Evolutionary conservation across 2,329 filamentous ascomycete species (phyloP), one percentile per base, ranked within the genome.

Genomic region (Sarocladium oryzae): DNA sequence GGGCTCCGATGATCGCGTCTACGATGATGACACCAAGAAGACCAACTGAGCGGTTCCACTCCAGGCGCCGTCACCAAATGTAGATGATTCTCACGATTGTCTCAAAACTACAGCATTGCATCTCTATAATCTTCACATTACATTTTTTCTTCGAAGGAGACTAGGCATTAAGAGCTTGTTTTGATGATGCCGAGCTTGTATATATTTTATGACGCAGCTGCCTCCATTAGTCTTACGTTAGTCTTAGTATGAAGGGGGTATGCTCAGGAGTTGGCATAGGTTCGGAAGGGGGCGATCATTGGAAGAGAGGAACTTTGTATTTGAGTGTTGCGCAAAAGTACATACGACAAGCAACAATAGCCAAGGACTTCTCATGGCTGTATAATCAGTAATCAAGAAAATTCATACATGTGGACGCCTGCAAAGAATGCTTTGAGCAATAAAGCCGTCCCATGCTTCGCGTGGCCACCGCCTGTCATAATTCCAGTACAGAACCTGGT

Each of bases 1-100:
- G 62, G 77, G 76, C 45, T 56, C 58, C n/a, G 77, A 80, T 53
- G 76, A 77, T 57, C 73, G 77, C 38, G 70, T 66, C 6, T 80
- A 80, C 58, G 56, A 55, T 2, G 54, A 58, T 13, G 64, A 66
- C 45, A 57, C 62, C 24, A 79, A 79, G 69, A 79, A 78, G 71
- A 69, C 62, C 50, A 66, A 48, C 15, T 48, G 40, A 43, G 23
- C 18, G 20, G n/a, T 21, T 8, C 9, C 15, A 7, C 9, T 7
- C 16, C 6, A 9, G 18, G 16, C 37, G 7, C 21, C 18, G 18
- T 23, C 7, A 9, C 16, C 37, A 11, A 21, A 15, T 5, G 4
- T 10, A 6, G 7, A 23, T 4, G 7, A 8, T 20, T 15, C 18
- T 40, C 16, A 43, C 13, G 40, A n/a, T n/a, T 43, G 40, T 43